These are phyloP conservation scores for Solanum infundibuliforme DNA, from an alignment of 257 asterid genomes.

Conservation along the genomic window DNA sequence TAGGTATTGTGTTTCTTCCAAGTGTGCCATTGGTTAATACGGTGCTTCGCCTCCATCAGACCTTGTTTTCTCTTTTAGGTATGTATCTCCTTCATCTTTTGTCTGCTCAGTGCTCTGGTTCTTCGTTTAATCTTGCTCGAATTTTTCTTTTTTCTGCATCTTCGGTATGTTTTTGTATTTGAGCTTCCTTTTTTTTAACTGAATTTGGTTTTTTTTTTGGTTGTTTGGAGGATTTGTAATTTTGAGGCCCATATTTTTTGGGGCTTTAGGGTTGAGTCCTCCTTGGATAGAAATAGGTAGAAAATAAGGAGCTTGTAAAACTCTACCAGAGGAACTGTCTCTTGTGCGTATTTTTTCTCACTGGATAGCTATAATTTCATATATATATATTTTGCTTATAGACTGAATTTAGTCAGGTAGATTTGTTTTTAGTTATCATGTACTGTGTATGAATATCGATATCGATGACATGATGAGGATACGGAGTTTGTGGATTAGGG, in stretches of 20 bases:
- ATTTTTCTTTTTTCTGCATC: background rate
- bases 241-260: no score
- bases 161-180: background rate
- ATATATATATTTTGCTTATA: background rate
- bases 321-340: background rate
- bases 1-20: no score
- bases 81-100: background rate
- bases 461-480: no score
- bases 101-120: background rate
- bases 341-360: background rate
- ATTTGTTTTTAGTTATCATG: background rate
- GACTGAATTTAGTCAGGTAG: background rate
- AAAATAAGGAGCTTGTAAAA: background rate
- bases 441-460: background rate
- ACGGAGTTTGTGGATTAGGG: background rate
- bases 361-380: background rate
- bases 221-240: background rate
- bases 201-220: background rate
- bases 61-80: background rate
- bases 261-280: background rate
- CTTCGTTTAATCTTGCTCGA: background rate
- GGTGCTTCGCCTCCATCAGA: background rate
- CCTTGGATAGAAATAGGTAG: background rate
- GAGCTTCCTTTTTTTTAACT: background rate
- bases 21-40: background rate